A percentile compares a stretch with the other conserved stretches of the same genome.
Conservation (phyloP, 2,329 filamentous ascomycete species). For the Fusarium denticulatum region DNA sequence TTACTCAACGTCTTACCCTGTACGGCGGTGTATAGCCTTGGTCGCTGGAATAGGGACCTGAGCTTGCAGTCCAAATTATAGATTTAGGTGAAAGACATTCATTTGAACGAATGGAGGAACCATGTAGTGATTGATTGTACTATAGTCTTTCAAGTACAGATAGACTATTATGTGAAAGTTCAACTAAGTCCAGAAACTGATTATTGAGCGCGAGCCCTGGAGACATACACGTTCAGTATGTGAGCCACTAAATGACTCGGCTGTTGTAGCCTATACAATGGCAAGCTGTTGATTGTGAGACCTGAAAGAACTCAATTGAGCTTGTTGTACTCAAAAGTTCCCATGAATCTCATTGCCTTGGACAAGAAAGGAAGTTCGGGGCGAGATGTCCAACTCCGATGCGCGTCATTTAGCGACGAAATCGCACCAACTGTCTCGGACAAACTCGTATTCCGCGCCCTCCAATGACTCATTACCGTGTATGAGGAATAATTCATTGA, state of each 20-base stretch:
- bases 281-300: neutral
- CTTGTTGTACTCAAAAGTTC: neutral
- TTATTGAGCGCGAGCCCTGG: too few relatives aligned
- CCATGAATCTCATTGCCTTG: neutral
- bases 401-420: neutral
- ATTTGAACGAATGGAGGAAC: fast-evolving
- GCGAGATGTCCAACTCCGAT: neutral
- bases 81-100: fast-evolving
- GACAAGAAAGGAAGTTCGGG: neutral
- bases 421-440: neutral
- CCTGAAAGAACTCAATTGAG: fast-evolving
- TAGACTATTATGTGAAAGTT: neutral
- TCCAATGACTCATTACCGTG: constrained; percentile 4
- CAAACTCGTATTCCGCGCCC: constrained; percentile 1
- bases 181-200: too few relatives aligned
- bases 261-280: neutral
- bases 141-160: fast-evolving
- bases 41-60: fast-evolving
- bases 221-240: too few relatives aligned
- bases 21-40: neutral
- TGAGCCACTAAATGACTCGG: neutral
- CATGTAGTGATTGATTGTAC: fast-evolving
- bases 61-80: neutral
- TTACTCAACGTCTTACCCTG: neutral
- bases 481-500: neutral